Evolutionary conservation across 345 rosid genomes (phyloP).

Genomic region (Eucalyptus globulus): DNA sequence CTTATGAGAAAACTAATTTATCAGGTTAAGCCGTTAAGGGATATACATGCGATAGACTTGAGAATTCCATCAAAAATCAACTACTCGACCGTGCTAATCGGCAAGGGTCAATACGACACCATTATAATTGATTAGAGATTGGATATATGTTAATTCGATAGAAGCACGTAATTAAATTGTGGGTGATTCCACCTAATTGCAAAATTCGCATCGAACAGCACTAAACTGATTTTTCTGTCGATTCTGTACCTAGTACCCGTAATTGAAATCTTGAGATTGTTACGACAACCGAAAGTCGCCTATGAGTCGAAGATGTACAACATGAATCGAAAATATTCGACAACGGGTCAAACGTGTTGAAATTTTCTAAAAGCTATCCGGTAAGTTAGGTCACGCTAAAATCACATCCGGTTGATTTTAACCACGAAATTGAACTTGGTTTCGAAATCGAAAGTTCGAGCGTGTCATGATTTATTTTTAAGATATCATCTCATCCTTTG

Average conservation of each 20-base stretch:
- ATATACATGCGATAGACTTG: accelerated
- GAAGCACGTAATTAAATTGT: too few relatives aligned
- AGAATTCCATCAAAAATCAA: too few relatives aligned
- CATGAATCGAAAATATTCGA: accelerated
- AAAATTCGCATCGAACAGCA: accelerated
- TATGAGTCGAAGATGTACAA: accelerated
- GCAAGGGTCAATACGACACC: accelerated
- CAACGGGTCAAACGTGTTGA: accelerated
- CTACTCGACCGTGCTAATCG: accelerated
- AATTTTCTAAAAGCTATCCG: accelerated
- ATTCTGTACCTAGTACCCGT: accelerated
- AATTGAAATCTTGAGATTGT: too few relatives aligned
- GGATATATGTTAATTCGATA: accelerated
- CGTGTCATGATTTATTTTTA: too few relatives aligned
- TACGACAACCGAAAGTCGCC: accelerated
- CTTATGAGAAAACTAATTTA: too few relatives aligned
- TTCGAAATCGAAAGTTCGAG: too few relatives aligned
- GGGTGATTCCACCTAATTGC: accelerated
- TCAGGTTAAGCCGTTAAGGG: too few relatives aligned
- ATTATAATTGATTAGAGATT: accelerated
- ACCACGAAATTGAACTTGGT: too few relatives aligned
- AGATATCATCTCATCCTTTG: too few relatives aligned
- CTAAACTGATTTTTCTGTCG: accelerated
- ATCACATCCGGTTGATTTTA: too few relatives aligned
- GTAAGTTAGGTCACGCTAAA: too few relatives aligned